Base-by-base conservation (phyloP, 2,329 filamentous ascomycete species). In the Apiospora rasikravindrae region DNA sequence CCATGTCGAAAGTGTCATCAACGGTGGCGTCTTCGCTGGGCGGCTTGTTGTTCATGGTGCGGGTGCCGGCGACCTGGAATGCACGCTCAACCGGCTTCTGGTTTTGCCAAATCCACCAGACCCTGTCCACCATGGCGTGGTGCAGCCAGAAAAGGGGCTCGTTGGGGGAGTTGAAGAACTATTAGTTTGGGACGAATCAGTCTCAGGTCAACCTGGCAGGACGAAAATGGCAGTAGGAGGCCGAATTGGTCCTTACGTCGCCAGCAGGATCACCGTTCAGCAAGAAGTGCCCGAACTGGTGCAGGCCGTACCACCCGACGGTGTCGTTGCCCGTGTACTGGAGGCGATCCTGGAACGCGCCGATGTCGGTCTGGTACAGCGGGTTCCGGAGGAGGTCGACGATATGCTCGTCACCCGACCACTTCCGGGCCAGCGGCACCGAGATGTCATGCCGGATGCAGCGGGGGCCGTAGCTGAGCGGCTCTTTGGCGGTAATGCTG, bases 191-290 rank as follows among this genome's bases (percentile, higher is more conserved):
- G 11, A 49, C 11, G 42, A 22, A 64, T 51, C 64, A 69, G 24
- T 47, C 49, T 37, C 33, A 5, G 67, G 67, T 42, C 68, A 53
- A 33, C 2, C 33, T 37, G 33, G 33, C 1, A 4, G 8, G 33
- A 37, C 5, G 33, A 37, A 37, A 6, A 37, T 37, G 33, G 4
- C 14, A 33, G 19, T 1, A 4, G 1, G 8, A 44, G 44, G 13
- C 29, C 44, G 2, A 42, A 26, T n/a, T 26, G 29, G 29, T 16
- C 22, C 26, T 64, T 64, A 66, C 70, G 71, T 74, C 74, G 75
- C 76, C 78, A 53, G 77, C 79, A n/a, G 81, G 82, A 37, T 78
- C 78, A n/a, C 81, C 81, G 11, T 80, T 81, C 26, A 82, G 76
- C 24, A 79, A 79, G 71, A 82, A 82, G 70, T 83, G 81, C 0